phyloP scores from a whole-genome alignment of 768 basidiomycete species.

The Pleurotus tuber-regium region DNA sequence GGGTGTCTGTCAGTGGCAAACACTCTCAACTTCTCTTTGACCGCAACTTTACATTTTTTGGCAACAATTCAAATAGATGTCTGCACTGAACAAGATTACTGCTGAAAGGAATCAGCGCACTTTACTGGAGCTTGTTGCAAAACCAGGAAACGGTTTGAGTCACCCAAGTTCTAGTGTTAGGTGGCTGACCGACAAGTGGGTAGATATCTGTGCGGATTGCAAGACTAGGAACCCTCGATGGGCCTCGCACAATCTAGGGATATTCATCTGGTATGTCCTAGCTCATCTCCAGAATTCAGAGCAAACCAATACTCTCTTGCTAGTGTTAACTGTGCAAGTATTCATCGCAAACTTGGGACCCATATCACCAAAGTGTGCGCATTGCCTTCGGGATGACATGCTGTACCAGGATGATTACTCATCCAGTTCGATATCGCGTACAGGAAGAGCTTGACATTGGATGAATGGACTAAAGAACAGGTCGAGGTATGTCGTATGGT shows the following conservation, averaged over 20 bases:
- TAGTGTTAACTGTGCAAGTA: constrained; percentile 84
- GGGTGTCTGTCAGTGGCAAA: constrained; percentile 2
- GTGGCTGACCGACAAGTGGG: constrained; percentile 12
- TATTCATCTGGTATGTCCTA: constrained; percentile 74
- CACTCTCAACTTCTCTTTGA: constrained; percentile 1
- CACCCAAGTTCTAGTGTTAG: constrained; percentile 12
- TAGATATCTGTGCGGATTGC: constrained; percentile 92
- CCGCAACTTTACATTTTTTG: background rate
- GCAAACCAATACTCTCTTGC: constrained; percentile 11
- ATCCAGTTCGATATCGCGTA: constrained; percentile 9
- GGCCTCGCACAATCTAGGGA: constrained; percentile 87
- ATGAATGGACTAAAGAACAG: constrained; percentile 86
- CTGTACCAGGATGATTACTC: background rate
- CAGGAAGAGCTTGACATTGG: constrained; percentile 89
- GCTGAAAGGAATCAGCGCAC: constrained; percentile 63
- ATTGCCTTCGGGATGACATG: background rate
- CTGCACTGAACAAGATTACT: constrained; percentile 51
- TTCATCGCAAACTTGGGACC: constrained; percentile 93
- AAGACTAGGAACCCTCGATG: constrained; percentile 84
- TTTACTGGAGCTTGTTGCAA: constrained; percentile 63
- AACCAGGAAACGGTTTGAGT: constrained; percentile 77
- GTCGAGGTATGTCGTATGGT: constrained; percentile 58
- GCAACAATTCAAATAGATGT: constrained; percentile 28
- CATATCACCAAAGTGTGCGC: constrained; percentile 92
- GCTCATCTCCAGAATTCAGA: constrained; percentile 4